phyloP scores from a whole-genome alignment of 306 rosid species.

The Cicer judaicum region DNA sequence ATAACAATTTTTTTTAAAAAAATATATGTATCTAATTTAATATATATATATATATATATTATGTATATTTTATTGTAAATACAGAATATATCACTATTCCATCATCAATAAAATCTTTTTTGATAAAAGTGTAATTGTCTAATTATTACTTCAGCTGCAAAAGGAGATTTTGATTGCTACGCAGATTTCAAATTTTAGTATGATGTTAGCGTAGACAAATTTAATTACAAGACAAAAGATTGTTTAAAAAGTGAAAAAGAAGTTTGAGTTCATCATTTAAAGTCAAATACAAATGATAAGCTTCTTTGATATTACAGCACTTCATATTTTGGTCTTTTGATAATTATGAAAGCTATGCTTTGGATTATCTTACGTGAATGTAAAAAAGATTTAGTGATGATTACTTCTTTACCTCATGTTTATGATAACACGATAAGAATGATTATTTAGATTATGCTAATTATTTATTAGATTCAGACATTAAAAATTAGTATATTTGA shows the following conservation, averaged over 20 bases:
- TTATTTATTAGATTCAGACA: neutral
- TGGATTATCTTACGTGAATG: slow-evolving; percentile 37
- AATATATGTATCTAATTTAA: too few relatives aligned
- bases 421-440: slow-evolving; percentile 13
- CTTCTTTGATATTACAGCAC: slow-evolving; percentile 45
- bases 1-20: too few relatives aligned
- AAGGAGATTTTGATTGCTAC: slow-evolving; percentile 48
- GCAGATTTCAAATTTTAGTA: slow-evolving; percentile 42
- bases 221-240: slow-evolving; percentile 42
- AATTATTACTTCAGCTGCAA: slow-evolving; percentile 40
- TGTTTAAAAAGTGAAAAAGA: slow-evolving; percentile 38
- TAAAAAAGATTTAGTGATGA: slow-evolving; percentile 2
- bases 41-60: too few relatives aligned
- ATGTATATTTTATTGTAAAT: too few relatives aligned
- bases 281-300: slow-evolving; percentile 53
- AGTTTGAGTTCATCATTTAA: slow-evolving; percentile 47
- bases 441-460: slow-evolving; percentile 7
- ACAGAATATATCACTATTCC: neutral
- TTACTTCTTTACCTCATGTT: slow-evolving; percentile 18
- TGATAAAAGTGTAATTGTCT: slow-evolving; percentile 21
- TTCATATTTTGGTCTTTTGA: slow-evolving; percentile 37
- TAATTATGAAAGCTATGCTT: slow-evolving; percentile 41
- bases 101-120: neutral
- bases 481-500: neutral
- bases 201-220: slow-evolving; percentile 42